Base-by-base conservation (phyloP, 2,329 filamentous ascomycete genomes). In the Neophaeococcomyces mojaviensis region DNA sequence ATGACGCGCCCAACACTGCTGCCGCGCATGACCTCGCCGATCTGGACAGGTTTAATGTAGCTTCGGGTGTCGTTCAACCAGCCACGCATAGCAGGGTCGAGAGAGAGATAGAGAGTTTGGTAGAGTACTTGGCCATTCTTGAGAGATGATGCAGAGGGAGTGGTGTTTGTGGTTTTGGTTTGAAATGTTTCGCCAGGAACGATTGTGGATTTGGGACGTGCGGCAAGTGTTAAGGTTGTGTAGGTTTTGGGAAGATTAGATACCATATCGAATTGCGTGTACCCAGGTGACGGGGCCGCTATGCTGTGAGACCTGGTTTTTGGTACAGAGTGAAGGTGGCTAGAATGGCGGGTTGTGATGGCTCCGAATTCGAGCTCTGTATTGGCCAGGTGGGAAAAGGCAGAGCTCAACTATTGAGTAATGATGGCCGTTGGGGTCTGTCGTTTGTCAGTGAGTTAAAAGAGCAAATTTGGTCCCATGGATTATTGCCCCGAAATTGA, bases 81-180 rank as follows among this genome's bases (percentile, higher is more conserved):
- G 48, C 78, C 78, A 56, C 84, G 76, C 82, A 86, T 86, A n/a
- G 83, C 82, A 1, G 84, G 83, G 64, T 87, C 84, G 32, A 87
- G 70, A 8, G 79, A 82, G 36, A 86, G 70, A 58, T 86, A 86
- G 49, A 83, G 68, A 2, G 67, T 67, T 48, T 71, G 67, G 47
- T 74, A 68, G 48, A 87, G 71, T 46, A 86, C 69, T 59, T 86
- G 67, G 53, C 81, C 81, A 68, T 61, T 50, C 60, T 81, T 73
- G 34, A 84, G 69, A 49, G 76, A 69, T 1, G 60, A 56, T 32
- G 66, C 64, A 1, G 60, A 55, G 5, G 70, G 62, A 3, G 76
- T 69, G 1, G 75, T 68, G 1, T 69, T 64, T 38, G 67, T 68
- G 57, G 78, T 72, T 19, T 53, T 42, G 30, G 73, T 57, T 32